These are phyloP conservation scores for Nakaseomyces uthaithaninus DNA, from an alignment of 1,139 yeast genomes.

Conservation along the genomic window DNA sequence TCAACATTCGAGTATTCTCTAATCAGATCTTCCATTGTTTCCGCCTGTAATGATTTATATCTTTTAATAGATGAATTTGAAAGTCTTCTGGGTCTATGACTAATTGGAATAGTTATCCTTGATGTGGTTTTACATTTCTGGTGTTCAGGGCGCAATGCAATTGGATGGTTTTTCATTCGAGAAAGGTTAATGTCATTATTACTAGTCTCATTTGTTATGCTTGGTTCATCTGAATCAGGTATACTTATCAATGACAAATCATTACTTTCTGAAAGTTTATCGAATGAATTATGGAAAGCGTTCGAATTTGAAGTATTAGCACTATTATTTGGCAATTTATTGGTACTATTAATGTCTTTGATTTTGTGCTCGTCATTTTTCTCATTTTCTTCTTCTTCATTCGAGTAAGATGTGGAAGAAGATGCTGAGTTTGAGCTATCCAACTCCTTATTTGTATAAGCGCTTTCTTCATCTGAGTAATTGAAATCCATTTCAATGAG, in stretches of 20 bases:
- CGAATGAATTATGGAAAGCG: background rate
- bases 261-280: background rate
- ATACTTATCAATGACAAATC: slow-evolving; percentile 1
- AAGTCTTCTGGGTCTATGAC: background rate
- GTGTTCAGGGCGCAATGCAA: background rate
- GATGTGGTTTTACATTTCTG: background rate
- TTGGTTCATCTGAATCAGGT: background rate
- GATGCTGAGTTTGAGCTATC: slow-evolving; percentile 9
- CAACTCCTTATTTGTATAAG: slow-evolving; percentile 8
- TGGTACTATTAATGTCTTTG: background rate
- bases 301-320: background rate
- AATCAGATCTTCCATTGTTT: slow-evolving; percentile 50
- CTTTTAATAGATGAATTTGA: background rate
- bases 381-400: slow-evolving; percentile 6
- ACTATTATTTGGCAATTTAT: background rate
- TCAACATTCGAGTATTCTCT: slow-evolving; percentile 51
- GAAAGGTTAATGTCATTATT: background rate
- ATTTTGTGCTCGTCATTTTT: background rate
- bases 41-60: slow-evolving; percentile 35
- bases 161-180: background rate
- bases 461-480: slow-evolving; percentile 29
- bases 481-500: slow-evolving; percentile 63
- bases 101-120: background rate
- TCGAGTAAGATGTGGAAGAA: slow-evolving; percentile 6
- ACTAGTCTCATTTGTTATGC: background rate